Conservation (phyloP, 2,329 filamentous ascomycete species). For the Pyrenochaeta sp. region DNA sequence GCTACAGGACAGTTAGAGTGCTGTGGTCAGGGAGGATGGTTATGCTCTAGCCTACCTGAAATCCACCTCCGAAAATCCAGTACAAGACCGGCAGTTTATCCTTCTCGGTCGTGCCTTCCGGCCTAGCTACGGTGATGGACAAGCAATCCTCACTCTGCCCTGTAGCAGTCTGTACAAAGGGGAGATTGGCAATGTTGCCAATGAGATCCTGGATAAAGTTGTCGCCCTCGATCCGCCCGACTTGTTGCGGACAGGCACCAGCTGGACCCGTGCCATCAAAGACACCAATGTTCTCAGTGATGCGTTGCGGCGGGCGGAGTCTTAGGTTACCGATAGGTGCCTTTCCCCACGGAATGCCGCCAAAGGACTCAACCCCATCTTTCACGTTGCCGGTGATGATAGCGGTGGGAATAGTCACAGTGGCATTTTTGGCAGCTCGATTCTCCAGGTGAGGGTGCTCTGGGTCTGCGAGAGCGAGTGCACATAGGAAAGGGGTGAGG, state of each 20-base stretch:
- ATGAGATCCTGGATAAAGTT: constrained; percentile 47
- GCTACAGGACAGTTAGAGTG: too few species aligned
- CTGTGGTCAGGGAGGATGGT: too few species aligned
- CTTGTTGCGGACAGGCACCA: constrained; percentile 75
- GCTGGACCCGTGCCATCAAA: constrained; percentile 66
- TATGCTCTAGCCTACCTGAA: too few species aligned
- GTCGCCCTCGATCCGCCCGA: constrained; percentile 58
- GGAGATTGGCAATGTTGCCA: constrained; percentile 48
- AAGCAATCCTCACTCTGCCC: constrained; percentile 54
- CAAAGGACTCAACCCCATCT: constrained; percentile 77
- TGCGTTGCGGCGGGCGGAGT: constrained; percentile 70
- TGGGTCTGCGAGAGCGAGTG: too few species aligned
- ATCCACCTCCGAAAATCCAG: constrained; percentile 58
- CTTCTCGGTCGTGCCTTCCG: constrained; percentile 44
- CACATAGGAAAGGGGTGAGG: too few species aligned
- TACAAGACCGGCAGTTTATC: constrained; percentile 57
- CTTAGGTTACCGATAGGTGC: constrained; percentile 71
- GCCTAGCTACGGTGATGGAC: constrained; percentile 53
- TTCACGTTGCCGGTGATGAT: too few species aligned
- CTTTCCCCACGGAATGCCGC: constrained; percentile 77
- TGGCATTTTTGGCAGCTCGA: too few species aligned
- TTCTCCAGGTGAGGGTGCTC: too few species aligned
- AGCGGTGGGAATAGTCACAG: too few species aligned
- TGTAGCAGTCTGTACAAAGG: constrained; percentile 47
- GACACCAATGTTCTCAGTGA: constrained; percentile 65